Evolutionary conservation across 176 grass and related monocot genomes (phyloP), one percentile per base, ranked within the genome.

Genomic region (Microstegium vimineum): DNA sequence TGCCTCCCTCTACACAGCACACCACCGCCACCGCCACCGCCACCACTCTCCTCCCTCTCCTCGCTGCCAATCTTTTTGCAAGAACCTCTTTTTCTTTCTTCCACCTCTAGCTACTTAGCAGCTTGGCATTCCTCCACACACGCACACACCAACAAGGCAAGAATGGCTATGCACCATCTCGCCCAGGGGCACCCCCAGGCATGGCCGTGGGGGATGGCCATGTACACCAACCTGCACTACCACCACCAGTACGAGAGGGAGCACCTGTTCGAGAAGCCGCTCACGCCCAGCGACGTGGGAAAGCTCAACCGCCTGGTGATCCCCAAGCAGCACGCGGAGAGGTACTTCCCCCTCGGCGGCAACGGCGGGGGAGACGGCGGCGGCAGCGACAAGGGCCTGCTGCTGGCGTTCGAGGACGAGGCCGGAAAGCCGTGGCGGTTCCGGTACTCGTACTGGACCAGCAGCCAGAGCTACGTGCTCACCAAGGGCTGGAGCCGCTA

Each of bases 401-500:
- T 92, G 40, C 87, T 95, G 60, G 83, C 73, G 40, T 95, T 90
- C 23, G 90, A 95, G 74, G 93, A 96, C 62, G 90, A 88, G 36
- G 73, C 73, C 17, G 90, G 88, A 20, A 96, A 89, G 86, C 69
- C 81, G 8, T 96, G 93, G 93, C 62, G 87, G 30, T 96, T 96
- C 74, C 88, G 93, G 66, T 96, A 93, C 85, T 90, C 88, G 16
- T 93, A 93, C 90, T 96, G 94, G 94, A 86, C 73, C 31, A 96
- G 90, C 77, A 93, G 90, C 87, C 85, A 90, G 73, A 92, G 88
- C 84, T 92, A 96, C 69, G 93, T 96, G 71, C 90, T 96, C 51
- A 96, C 90, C 82, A 92, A 92, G 81, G 90, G 93, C 76, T 96
- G 93, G 93, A 91, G 90, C 83, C 86, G 90, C 31, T 96, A 90